Base-by-base conservation (phyloP, 192 early-diverging fungal species). In the Backusella liffmaniae region DNA sequence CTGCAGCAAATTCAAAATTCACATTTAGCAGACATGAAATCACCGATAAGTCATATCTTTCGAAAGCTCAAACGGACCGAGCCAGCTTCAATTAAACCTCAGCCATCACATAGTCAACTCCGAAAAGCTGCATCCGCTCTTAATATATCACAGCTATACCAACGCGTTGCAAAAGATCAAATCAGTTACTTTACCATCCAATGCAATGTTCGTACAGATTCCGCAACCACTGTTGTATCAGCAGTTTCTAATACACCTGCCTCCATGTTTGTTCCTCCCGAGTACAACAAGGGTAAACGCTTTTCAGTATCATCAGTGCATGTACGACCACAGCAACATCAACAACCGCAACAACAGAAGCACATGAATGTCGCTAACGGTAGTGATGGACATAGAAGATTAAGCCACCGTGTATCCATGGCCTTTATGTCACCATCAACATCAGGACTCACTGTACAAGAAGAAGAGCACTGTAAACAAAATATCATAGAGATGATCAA, bases 131-230 rank as follows among this genome's bases (percentile, higher is more conserved):
- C 72, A 18, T 69, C 71, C 26, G 36, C 66, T 29, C 6, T 81
- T 32, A 66, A 68, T 35, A 30, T 77, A 41, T 67, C 76, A 21
- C 72, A 77, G 37, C 35, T 79, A 42, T 75, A 79, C 49, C 75
- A 81, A 7, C 53, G 80, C 21, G 73, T 79, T 9, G 67, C 80
- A 30, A 81, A 81, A 23, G 73, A 75, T 34, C 67, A 81, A 36
- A 75, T 73, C 1, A 69, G 41, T 41, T 71, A 81, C 36, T 81
- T 67, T 72, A 77, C 73, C 30, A 77, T 81, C 18, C 76, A 75
- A 56, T 59, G 49, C 30, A 72, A 49, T 39, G 23, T 67, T 32
- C 23, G 23, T 16, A 44, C 70, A 29, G 41, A 23, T 15, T 71
- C 70, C 18, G 42, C 70, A 5, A 71, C 70, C 6, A 71, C 70